Percentiles rank a stretch among this genome's conserved stretches.
phyloP scores from a whole-genome alignment of 2,329 filamentous ascomycete genomes.

The Fusarium foetens region DNA sequence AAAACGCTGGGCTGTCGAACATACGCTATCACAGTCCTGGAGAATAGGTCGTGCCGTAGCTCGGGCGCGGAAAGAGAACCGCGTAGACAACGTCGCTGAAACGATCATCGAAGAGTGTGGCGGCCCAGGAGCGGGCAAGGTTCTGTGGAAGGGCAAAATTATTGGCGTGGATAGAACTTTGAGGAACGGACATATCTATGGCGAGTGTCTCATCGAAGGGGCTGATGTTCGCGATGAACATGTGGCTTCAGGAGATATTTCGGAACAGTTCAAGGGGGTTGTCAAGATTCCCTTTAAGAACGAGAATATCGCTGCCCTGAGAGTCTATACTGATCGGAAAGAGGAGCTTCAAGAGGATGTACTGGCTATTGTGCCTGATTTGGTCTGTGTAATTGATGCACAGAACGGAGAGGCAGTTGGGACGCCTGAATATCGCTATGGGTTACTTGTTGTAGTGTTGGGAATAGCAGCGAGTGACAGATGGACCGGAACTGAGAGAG shows the following conservation, averaged over 20 bases:
- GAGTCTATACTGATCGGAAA: constrained; percentile 44
- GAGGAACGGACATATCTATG: constrained; percentile 68
- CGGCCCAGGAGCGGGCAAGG: constrained; percentile 61
- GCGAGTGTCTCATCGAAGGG: constrained; percentile 66
- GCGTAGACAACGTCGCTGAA: constrained; percentile 65
- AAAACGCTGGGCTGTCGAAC: constrained; percentile 61
- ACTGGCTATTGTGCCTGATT: constrained; percentile 65
- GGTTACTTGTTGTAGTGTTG: constrained; percentile 61
- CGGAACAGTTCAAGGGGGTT: constrained; percentile 53
- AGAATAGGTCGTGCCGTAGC: constrained; percentile 70
- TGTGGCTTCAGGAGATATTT: background rate
- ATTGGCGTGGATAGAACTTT: constrained; percentile 66
- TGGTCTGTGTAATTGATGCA: constrained; percentile 65
- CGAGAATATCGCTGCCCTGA: constrained; percentile 73
- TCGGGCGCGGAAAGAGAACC: constrained; percentile 59
- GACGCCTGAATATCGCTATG: constrained; percentile 66
- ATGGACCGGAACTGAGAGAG: constrained; percentile 58
- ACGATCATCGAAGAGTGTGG: constrained; percentile 68
- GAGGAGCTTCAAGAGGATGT: constrained; percentile 56
- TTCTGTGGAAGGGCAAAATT: constrained; percentile 73
- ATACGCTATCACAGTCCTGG: constrained; percentile 65
- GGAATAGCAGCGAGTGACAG: constrained; percentile 57
- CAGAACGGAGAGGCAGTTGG: constrained; percentile 67
- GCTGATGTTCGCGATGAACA: constrained; percentile 52
- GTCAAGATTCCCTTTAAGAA: constrained; percentile 79